Evolutionary conservation across 495 filamentous ascomycete genomes (phyloP).

Genomic region (Annulohypoxylon bovei): DNA sequence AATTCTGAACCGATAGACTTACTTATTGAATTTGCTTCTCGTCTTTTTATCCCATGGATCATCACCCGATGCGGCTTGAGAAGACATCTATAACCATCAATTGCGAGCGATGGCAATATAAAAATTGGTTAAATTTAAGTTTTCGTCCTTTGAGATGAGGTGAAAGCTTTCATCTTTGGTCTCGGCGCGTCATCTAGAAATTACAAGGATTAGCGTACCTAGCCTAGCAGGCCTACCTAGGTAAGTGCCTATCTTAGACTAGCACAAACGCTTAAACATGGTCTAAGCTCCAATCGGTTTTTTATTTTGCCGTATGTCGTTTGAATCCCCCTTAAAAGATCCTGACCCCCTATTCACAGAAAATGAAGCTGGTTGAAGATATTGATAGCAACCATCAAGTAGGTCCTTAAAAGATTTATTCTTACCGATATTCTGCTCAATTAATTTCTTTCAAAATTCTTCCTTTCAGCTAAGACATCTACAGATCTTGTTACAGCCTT

Average conservation of each 20-base stretch:
- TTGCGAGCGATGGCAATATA: neutral
- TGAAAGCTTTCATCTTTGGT: constrained; percentile 10
- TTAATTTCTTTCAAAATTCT: too few species aligned
- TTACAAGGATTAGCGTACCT: neutral
- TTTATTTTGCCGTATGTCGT: neutral
- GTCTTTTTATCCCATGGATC: constrained; percentile 56
- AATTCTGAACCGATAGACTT: constrained; percentile 1
- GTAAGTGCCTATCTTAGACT: neutral
- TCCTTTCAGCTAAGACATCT: too few species aligned
- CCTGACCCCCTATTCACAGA: too few species aligned
- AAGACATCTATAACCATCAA: constrained; percentile 38
- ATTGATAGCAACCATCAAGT: too few species aligned
- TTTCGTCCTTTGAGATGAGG: neutral
- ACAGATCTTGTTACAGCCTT: too few species aligned
- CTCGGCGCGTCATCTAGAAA: neutral
- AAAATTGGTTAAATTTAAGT: neutral
- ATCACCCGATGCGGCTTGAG: constrained; percentile 24
- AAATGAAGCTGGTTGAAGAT: too few species aligned
- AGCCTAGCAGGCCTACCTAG: neutral
- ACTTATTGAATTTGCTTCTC: constrained; percentile 59
- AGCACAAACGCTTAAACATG: neutral
- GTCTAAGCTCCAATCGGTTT: neutral
- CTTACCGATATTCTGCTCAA: too few species aligned
- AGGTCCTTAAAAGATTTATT: too few species aligned
- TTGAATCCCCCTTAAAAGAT: neutral